Evolutionary conservation across 192 early-diverging fungal species (phyloP), one percentile per base, ranked within the genome.

Genomic region (Mortierella alpina): DNA sequence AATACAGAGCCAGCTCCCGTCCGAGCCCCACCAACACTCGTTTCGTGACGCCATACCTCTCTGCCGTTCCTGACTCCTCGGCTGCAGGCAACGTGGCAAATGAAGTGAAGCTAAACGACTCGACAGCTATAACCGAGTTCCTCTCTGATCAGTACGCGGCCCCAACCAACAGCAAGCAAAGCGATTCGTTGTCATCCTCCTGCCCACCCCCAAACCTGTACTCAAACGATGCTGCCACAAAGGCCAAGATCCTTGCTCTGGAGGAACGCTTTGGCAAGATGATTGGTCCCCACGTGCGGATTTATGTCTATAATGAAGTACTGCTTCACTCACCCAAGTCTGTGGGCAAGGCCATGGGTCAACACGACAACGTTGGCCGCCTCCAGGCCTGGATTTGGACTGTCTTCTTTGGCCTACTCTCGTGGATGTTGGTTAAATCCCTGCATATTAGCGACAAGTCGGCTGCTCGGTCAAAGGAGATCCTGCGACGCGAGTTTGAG

Each of bases 211-310:
- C 51, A 13, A 72, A 68, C 60, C 65, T 80, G 0, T 80, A 80
- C 49, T 63, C 77, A 11, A 55, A 80, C 49, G 54, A 80, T 14
- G 47, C 14, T n/a, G 77, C 61, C 41, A 72, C 77, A 18, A 72
- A 61, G 39, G 49, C 50, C 22, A 80, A 80, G 55, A 72, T 80
- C 60, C 20, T 72, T 45, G 65, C 69, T 4, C 55, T 80, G 31
- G 77, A 80, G 44, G 77, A 80, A 2, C 77, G 77, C 1, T 80
- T 80, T 48, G 70, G 59, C 63, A 62, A 17, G 3, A 72, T 72
- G 54, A 67, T 80, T 40, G 77, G 77, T 1, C 65, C 69, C 4
- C 49, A 72, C 39, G 48, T 80, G 42, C 68, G 77, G 12, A 70
- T 64, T 2, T 57, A 31, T 7, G 18, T 72, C 10, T 80, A 80